Percentiles rank a stretch among this genome's conserved stretches.
These are phyloP conservation scores for Scheffersomyces ergatensis DNA, from an alignment of 805 yeast species.

Conservation along the genomic window DNA sequence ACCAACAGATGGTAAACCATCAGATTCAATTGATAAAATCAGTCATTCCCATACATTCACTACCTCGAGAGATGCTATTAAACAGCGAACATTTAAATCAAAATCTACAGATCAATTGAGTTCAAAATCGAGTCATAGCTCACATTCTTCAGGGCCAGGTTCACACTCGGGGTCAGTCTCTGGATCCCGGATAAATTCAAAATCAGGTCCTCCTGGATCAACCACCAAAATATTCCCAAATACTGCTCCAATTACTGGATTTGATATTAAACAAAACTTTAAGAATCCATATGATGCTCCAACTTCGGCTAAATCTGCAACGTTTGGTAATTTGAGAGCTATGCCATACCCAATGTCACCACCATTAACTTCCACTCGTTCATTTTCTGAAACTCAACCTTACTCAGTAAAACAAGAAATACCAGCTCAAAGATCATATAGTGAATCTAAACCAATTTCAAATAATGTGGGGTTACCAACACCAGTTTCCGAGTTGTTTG, in stretches of 20 bases:
- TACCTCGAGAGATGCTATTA: not conserved
- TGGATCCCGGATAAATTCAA: too few relatives aligned
- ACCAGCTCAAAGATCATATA: conserved; percentile 1
- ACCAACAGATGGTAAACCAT: too few relatives aligned
- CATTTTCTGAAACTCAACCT: not conserved
- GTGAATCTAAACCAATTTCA: not conserved
- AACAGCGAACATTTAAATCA: not conserved
- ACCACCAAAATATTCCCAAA: too few relatives aligned
- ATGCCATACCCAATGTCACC: not conserved
- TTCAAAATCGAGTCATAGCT: not conserved
- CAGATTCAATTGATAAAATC: not conserved
- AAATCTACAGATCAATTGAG: not conserved
- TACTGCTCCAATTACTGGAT: too few relatives aligned
- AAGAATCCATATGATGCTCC: not conserved
- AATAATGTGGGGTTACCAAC: not conserved
- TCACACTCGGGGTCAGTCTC: too few relatives aligned
- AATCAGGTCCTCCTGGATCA: too few relatives aligned
- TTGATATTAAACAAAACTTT: not conserved
- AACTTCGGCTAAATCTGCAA: not conserved
- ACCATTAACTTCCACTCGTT: not conserved
- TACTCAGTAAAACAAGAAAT: not conserved
- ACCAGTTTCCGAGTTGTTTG: conserved; percentile 4
- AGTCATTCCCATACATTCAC: not conserved
- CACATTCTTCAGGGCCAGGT: too few relatives aligned
- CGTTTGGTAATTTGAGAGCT: not conserved